Base-by-base conservation (phyloP, 2,329 filamentous ascomycete genomes). In the Thelonectria blattea region DNA sequence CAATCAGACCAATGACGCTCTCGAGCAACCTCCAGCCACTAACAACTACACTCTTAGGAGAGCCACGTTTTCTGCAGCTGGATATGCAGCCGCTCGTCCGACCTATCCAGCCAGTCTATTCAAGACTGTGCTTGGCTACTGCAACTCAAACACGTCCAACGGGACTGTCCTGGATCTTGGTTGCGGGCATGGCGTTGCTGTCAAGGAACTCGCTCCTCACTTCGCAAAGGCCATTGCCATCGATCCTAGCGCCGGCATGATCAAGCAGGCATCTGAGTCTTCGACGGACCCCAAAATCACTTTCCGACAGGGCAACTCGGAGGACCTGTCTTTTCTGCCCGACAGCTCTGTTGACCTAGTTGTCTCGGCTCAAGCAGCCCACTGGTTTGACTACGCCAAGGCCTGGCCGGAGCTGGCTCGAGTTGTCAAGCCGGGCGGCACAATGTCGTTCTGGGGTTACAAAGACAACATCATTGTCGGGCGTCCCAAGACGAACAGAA, bases 361-460 rank as follows among this genome's bases (percentile, higher is more conserved):
- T 5, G 78, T 82, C 15, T 75, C 80, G 5, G 81, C 78, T 8
- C 86, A 90, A 68, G 81, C 87, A 8, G 85, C 86, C 42, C 88
- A 90, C 71, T 90, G 87, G 87, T 90, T 90, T 71, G 80, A 89
- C 70, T 85, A 84, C 68, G 42, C 63, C 8, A 78, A 75, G 41
- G 79, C 83, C 3, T 90, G 85, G 83, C 79, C 79, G 0, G 82
- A 85, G 67, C 71, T 89, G 58, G 75, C 75, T 10, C 79, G 85
- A 12, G 80, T 86, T 8, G 74, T 88, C 42, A 78, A 82, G 50
- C 71, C 73, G 2, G 83, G 83, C 14, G 87, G 86, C 15, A 85
- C 84, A 0, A 66, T 90, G n/a, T 86, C 86, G 0, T 86, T 88
- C 70, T 89, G 83, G 84, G 86, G 86, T 2, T 90, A 90, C 73